Base-by-base conservation (phyloP, 2,329 filamentous ascomycete genomes). In the Sclerotinia minor region DNA sequence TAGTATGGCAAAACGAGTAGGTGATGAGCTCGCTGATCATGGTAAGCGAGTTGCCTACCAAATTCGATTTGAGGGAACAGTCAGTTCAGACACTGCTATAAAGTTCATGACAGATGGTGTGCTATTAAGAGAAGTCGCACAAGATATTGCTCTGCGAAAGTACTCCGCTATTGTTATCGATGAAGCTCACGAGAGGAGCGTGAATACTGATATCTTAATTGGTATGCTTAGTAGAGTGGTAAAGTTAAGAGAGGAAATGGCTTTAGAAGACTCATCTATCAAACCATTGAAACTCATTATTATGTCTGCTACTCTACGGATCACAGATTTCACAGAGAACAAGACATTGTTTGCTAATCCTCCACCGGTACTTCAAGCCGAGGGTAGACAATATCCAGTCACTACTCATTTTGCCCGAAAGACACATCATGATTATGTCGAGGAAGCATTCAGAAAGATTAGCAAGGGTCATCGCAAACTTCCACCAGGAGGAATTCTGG, bases 21-120 rank as follows among this genome's bases (percentile, higher is more conserved):
- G 85, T 0, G 88, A 94, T 71, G 95, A 99, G 77, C 79, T 99
- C 53, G 93, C 92, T 1, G 84, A 91, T 58, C 87, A 89, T 73
- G 88, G 88, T n/a, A 83, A 89, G 35, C 85, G 86, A 59, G 94
- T 99, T 8, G 92, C 92, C 5, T 96, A 98, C 77, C 95, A 94
- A 77, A 97, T 99, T 74, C 90, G 96, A 32, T 99, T 98, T 72
- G 95, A 99, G 76, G 92, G 90, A 61, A 94, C 89, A 0, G 88
- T 91, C 1, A 87, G 88, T 60, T 83, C 88, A 38, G 89, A 92
- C 64, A 99, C 95, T 0, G 91, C 92, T 7, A 87, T 99, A 78
- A 99, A 99, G 78, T 99, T 98, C 80, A 97, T 99, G 94, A 99
- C 95, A 0, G 95, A 99, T 78, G 95, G 95, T 84, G 93, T 99